These are phyloP conservation scores for Trebouxia sp. DNA, from an alignment of 139 green algal species.

Conservation along the genomic window DNA sequence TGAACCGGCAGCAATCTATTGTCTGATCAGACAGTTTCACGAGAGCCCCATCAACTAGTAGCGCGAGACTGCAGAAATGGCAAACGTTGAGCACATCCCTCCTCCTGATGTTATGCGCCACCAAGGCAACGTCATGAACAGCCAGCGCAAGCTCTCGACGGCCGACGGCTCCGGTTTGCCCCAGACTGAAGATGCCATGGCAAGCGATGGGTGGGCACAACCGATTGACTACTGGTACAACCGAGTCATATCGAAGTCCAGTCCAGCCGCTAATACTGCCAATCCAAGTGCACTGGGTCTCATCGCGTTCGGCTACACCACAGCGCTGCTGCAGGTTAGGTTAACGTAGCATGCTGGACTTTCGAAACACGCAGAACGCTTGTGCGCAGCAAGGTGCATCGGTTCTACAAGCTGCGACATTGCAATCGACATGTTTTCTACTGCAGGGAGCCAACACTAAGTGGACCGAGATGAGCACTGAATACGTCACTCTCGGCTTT, in stretches of 20 bases:
- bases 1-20: too few relatives aligned
- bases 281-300: slow-evolving; percentile 43
- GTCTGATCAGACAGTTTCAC: background rate
- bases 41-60: too few relatives aligned
- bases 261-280: background rate
- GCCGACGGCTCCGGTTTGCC: background rate
- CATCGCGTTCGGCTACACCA: slow-evolving; percentile 43
- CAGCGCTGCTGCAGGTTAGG: slow-evolving; percentile 38
- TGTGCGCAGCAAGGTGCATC: too few relatives aligned
- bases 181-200: background rate
- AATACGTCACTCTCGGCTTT: slow-evolving; percentile 41
- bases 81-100: background rate
- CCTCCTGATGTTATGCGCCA: background rate
- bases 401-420: too few relatives aligned
- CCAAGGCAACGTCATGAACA: background rate
- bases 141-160: too few relatives aligned
- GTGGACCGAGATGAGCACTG: slow-evolving; percentile 34
- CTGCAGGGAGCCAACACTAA: slow-evolving; percentile 37
- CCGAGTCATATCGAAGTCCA: slow-evolving; percentile 8
- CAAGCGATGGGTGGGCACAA: background rate
- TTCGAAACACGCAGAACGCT: too few relatives aligned
- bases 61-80: too few relatives aligned
- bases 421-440: too few relatives aligned
- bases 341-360: too few relatives aligned
- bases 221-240: slow-evolving; percentile 16